Evolutionary conservation across 2,329 filamentous ascomycete species (phyloP), one percentile per base, ranked within the genome.

Genomic region (Aspergillus sp.): DNA sequence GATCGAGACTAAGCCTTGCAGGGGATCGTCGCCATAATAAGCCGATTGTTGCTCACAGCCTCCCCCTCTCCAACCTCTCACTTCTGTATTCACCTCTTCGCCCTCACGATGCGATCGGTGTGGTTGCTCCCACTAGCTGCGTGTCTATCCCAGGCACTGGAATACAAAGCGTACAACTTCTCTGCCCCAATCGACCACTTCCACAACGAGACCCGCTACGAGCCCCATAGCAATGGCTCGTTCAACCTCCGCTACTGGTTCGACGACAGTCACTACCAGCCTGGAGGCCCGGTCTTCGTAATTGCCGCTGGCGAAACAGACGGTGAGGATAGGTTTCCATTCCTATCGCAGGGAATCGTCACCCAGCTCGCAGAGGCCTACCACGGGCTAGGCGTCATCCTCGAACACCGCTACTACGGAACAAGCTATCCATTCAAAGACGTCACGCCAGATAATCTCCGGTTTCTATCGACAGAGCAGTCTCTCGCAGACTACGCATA

Each of bases 371-470:
- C 88, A 3, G 78, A 87, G 64, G 88, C 88, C 1, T 90, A 89
- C 0, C 78, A 86, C 56, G 91, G 91, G 1, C 76, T 96, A 24
- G 90, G 87, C 3, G 88, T 96, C 2, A 83, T 96, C 47, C 82
- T 96, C 3, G 91, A 96, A 76, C 91, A 96, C 69, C 85, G 91
- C 30, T 96, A 96, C 79, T 96, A 96, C 69, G 91, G 91, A 56
- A 81, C 80, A 12, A 93, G 89, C 70, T 86, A 88, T 54, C 90
- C 91, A 0, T 83, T 84, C 0, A 71, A 80, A 1, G 82, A 93
- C 66, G 79, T 93, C 19, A 82, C 82, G 0, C 87, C 85, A 0
- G 77, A 89, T 69, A 93, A 84, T 65, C 75, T 96, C 62, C 87
- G 91, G 3, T 96, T 95, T 78, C 77, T 96, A 67, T 88, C 89